Evolutionary conservation across 306 rosid species (phyloP).

Genomic region (Pyrus pyrifolia): DNA sequence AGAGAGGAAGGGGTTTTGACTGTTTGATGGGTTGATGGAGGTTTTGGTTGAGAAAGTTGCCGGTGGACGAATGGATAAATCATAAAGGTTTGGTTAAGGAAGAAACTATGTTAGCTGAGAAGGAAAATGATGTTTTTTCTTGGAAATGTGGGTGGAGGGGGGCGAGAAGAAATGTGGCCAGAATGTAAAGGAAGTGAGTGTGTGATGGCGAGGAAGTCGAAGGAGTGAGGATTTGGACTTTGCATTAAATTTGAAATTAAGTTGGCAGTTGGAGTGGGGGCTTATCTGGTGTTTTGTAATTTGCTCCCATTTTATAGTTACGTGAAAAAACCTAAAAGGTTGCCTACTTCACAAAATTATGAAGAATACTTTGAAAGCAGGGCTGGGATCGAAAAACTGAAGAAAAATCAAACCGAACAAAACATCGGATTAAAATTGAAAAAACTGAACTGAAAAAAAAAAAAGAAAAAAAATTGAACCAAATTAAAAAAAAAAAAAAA

Average conservation of each 20-base stretch:
- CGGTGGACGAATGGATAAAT: constrained; percentile 9
- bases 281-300: not conserved
- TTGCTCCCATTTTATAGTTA: not conserved
- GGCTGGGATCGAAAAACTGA: too few species aligned
- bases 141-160: not conserved
- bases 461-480: too few species aligned
- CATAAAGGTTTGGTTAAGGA: not conserved
- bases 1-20: not conserved
- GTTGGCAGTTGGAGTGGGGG: constrained; percentile 10
- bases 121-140: constrained; percentile 5
- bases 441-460: too few species aligned
- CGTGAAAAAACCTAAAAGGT: not conserved
- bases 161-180: not conserved
- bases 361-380: not conserved
- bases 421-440: too few species aligned
- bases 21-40: not conserved
- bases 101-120: not conserved
- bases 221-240: not conserved
- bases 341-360: not conserved
- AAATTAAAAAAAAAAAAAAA: too few species aligned
- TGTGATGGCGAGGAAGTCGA: constrained; percentile 18
- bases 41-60: constrained; percentile 6
- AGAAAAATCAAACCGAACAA: too few species aligned
- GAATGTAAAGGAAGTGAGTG: not conserved
- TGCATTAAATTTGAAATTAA: constrained; percentile 20